Percentiles rank a stretch among this genome's conserved stretches.
phyloP scores from a whole-genome alignment of 2,329 filamentous ascomycete species.

The Pestalotiopsis fici region DNA sequence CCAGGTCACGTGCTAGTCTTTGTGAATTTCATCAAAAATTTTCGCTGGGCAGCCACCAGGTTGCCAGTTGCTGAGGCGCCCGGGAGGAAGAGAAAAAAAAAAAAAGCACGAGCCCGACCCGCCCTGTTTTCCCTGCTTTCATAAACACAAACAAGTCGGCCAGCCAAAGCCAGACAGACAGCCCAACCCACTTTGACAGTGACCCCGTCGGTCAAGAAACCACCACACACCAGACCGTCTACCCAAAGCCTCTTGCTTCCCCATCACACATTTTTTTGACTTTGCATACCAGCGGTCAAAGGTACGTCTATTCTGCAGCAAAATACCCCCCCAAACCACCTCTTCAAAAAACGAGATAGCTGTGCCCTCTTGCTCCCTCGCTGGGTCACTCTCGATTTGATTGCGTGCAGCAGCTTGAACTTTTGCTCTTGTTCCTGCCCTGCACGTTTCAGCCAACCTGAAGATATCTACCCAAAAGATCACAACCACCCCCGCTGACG shows the following conservation, averaged over 20 bases:
- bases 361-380: not conserved
- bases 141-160: not conserved
- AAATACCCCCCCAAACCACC: not conserved
- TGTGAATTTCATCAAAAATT: constrained; percentile 4
- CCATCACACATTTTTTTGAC: constrained; percentile 5
- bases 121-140: not conserved
- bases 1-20: not conserved
- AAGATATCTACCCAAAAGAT: not conserved
- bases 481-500: constrained; percentile 24
- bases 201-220: constrained; percentile 9
- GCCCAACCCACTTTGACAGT: constrained; percentile 2
- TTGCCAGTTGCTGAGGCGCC: constrained; percentile 4
- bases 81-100: too few relatives aligned
- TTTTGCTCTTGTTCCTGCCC: not conserved
- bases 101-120: not conserved
- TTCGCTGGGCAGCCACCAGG: not conserved
- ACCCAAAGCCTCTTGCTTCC: not conserved
- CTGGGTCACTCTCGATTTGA: not conserved
- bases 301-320: not conserved
- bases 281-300: constrained; percentile 3
- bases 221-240: constrained; percentile 4
- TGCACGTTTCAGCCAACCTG: not conserved
- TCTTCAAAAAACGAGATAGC: not conserved
- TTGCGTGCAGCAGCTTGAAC: not conserved
- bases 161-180: not conserved